Evolutionary conservation across 768 basidiomycete species (phyloP).

Genomic region (Suillus bovinus): DNA sequence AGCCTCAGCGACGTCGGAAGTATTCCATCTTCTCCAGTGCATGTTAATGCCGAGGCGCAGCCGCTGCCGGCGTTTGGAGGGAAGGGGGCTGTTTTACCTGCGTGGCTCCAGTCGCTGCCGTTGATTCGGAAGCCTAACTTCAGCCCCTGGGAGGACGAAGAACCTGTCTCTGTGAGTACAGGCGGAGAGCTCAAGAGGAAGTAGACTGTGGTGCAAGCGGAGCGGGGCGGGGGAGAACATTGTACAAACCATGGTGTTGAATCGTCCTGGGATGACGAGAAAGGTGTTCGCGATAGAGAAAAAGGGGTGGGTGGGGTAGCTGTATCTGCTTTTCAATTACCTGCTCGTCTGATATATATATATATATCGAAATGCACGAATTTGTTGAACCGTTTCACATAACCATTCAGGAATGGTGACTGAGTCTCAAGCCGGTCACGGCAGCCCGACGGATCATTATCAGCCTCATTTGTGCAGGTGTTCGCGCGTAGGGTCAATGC

Average conservation of each 20-base stretch:
- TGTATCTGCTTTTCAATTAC: conserved; percentile 26
- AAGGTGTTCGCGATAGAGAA: conserved; percentile 16
- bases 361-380: conserved; percentile 33
- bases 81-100: conserved; percentile 45
- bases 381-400: conserved; percentile 24
- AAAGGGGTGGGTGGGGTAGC: conserved; percentile 17
- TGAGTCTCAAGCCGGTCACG: too few relatives aligned
- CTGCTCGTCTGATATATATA: conserved; percentile 27
- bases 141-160: conserved; percentile 84
- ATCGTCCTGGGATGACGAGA: conserved; percentile 16
- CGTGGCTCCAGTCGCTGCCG: conserved; percentile 70
- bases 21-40: conserved; percentile 68
- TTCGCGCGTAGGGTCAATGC: too few relatives aligned
- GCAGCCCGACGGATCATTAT: background rate
- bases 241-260: conserved; percentile 16
- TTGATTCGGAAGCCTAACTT: conserved; percentile 70
- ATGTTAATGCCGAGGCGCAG: conserved; percentile 41
- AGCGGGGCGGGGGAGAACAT: conserved; percentile 4
- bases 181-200: conserved; percentile 18
- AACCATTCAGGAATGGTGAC: background rate
- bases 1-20: conserved; percentile 76
- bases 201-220: conserved; percentile 19
- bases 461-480: too few relatives aligned
- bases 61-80: conserved; percentile 20
- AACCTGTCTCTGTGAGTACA: conserved; percentile 27